Percentiles rank a stretch among this genome's conserved stretches.
Evolutionary conservation across 352 stramenopile genomes (phyloP).

Genomic region (Elongisporangium senticosum): DNA sequence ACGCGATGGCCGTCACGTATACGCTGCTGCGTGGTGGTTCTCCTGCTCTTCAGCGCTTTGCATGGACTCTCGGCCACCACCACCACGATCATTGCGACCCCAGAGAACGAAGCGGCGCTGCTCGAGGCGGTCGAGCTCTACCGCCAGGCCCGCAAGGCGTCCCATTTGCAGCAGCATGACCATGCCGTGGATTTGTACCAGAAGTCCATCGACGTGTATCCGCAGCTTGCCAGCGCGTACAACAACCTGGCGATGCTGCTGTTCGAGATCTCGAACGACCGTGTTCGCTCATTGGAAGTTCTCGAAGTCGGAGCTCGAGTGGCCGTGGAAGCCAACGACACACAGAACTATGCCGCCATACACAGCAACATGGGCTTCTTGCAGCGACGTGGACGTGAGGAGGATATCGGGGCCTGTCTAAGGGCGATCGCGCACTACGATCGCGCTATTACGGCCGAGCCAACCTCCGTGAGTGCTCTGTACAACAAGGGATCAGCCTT

Average conservation of each 20-base stretch:
- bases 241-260: slow-evolving; percentile 79
- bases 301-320: slow-evolving; percentile 34
- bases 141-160: slow-evolving; percentile 8
- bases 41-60: no score
- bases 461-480: slow-evolving; percentile 36
- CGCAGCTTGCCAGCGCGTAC: slow-evolving; percentile 43
- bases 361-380: slow-evolving; percentile 73
- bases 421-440: slow-evolving; percentile 65
- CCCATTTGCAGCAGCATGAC: slow-evolving; percentile 6
- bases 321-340: slow-evolving; percentile 27
- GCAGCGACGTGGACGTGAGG: slow-evolving; percentile 15
- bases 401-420: slow-evolving; percentile 30
- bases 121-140: slow-evolving; percentile 26
- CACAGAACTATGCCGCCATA: slow-evolving; percentile 34
- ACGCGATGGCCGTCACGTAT: no score
- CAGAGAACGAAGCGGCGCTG: slow-evolving; percentile 20
- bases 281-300: slow-evolving; percentile 26
- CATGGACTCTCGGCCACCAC: no score
- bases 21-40: no score
- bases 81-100: slow-evolving; percentile 9
- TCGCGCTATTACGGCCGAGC: slow-evolving; percentile 25
- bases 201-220: slow-evolving; percentile 43
- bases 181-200: slow-evolving; percentile 28
- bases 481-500: slow-evolving; percentile 77
- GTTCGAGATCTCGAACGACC: slow-evolving; percentile 13